A percentile compares a stretch with the other conserved stretches of the same genome.
phyloP scores from a whole-genome alignment of 441 rosid species.

The Sinapis alba region DNA sequence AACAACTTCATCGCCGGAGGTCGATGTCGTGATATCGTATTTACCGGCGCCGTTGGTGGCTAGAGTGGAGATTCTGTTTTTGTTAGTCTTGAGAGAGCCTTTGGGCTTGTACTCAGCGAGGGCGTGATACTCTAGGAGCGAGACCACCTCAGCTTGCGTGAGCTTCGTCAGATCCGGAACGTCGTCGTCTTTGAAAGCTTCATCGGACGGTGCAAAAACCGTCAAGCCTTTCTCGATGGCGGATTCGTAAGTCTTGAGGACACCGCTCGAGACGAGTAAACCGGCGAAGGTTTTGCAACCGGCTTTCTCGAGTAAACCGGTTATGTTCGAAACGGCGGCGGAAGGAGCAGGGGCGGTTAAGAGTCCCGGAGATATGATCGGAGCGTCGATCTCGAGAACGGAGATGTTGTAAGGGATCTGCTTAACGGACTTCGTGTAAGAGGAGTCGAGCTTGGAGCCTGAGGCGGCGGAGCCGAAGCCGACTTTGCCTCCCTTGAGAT shows the following conservation, averaged over 20 bases:
- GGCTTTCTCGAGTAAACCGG: slow-evolving; percentile 80
- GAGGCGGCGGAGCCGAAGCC: slow-evolving; percentile 83
- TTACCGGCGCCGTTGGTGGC: slow-evolving; percentile 77
- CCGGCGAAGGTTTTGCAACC: slow-evolving; percentile 84
- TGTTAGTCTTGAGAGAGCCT: slow-evolving; percentile 68
- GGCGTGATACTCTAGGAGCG: slow-evolving; percentile 81
- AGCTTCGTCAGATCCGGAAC: slow-evolving; percentile 82
- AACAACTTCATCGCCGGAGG: slow-evolving; percentile 71
- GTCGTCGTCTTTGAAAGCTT: slow-evolving; percentile 76
- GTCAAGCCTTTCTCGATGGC: slow-evolving; percentile 77
- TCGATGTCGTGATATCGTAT: slow-evolving; percentile 60
- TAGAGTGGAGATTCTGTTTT: slow-evolving; percentile 60
- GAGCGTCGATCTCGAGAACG: slow-evolving; percentile 60
- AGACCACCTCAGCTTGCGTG: slow-evolving; percentile 67
- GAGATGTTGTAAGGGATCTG: slow-evolving; percentile 87
- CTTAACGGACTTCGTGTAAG: slow-evolving; percentile 71
- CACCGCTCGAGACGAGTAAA: slow-evolving; percentile 68
- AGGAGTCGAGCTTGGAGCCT: slow-evolving; percentile 82
- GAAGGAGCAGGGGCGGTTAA: slow-evolving; percentile 74
- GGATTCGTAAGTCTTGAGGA: slow-evolving; percentile 66
- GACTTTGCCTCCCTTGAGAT: slow-evolving; percentile 83
- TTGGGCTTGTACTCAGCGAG: slow-evolving; percentile 62
- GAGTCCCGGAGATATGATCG: slow-evolving; percentile 75
- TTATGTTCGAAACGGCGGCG: slow-evolving; percentile 64
- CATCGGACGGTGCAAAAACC: slow-evolving; percentile 84